These are phyloP conservation scores for Penicillium nucicola DNA, from an alignment of 495 filamentous ascomycete species.

Conservation along the genomic window DNA sequence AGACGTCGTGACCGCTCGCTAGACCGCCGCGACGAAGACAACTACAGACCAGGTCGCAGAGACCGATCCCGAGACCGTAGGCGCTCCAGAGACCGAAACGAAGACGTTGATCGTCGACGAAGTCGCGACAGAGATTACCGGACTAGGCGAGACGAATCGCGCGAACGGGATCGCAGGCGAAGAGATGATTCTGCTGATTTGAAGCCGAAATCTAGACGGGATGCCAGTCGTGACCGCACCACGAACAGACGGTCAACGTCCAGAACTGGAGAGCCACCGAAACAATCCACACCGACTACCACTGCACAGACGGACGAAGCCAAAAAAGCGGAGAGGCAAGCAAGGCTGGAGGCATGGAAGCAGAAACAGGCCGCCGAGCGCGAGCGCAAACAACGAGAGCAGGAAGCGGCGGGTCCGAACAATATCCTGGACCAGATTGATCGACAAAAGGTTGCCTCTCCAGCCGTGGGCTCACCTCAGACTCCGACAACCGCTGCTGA, in stretches of 20 bases:
- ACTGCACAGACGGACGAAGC: slow-evolving; percentile 68
- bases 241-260: slow-evolving; percentile 37
- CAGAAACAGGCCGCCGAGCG: slow-evolving; percentile 79
- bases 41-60: slow-evolving; percentile 56
- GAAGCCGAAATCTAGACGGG: slow-evolving; percentile 64
- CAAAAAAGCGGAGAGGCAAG: slow-evolving; percentile 78
- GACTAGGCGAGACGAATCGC: slow-evolving; percentile 75
- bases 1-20: slow-evolving; percentile 71
- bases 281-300: slow-evolving; percentile 46
- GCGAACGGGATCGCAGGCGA: slow-evolving; percentile 65
- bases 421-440: slow-evolving; percentile 75
- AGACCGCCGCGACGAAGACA: slow-evolving; percentile 70
- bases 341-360: slow-evolving; percentile 89
- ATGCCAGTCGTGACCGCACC: slow-evolving; percentile 58
- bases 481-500: slow-evolving; percentile 48
- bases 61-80: slow-evolving; percentile 64
- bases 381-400: slow-evolving; percentile 70
- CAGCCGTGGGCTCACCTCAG: slow-evolving; percentile 52
- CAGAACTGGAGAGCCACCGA: slow-evolving; percentile 49
- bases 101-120: slow-evolving; percentile 57
- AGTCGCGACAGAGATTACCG: slow-evolving; percentile 74
- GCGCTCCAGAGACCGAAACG: slow-evolving; percentile 57
- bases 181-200: slow-evolving; percentile 78
- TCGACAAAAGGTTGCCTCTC: slow-evolving; percentile 58
- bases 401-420: slow-evolving; percentile 57